Conservation (phyloP, 768 basidiomycete genomes). For the Gyrodon lividus region DNA sequence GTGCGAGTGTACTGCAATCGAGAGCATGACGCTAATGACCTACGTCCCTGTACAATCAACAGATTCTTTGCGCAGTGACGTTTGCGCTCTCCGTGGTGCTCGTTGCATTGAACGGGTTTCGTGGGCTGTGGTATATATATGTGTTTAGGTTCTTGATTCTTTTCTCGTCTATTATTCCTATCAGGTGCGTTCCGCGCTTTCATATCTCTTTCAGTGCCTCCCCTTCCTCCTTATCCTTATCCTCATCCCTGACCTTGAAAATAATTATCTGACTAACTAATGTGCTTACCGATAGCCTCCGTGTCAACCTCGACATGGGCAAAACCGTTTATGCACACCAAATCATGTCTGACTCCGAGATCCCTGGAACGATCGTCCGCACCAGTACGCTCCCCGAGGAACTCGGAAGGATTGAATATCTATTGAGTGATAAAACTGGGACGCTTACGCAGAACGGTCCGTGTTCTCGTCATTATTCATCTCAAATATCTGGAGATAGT, state of each 20-base stretch:
- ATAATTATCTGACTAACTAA: slow-evolving; percentile 2
- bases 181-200: slow-evolving; percentile 63
- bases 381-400: slow-evolving; percentile 98
- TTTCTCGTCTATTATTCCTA: slow-evolving; percentile 98
- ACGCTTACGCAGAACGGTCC: slow-evolving; percentile 95
- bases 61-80: slow-evolving; percentile 95
- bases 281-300: slow-evolving; percentile 54
- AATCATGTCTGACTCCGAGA: slow-evolving; percentile 91
- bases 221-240: neutral
- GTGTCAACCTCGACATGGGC: slow-evolving; percentile 99
- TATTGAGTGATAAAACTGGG: slow-evolving; percentile 97
- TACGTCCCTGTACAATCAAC: neutral
- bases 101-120: slow-evolving; percentile 94
- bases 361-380: slow-evolving; percentile 92
- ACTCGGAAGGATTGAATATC: slow-evolving; percentile 90
- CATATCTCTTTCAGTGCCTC: neutral
- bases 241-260: neutral
- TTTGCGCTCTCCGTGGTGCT: slow-evolving; percentile 88
- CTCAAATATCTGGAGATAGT: neutral
- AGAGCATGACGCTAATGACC: neutral
- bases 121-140: slow-evolving; percentile 94
- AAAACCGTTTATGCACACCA: slow-evolving; percentile 97
- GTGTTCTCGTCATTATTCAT: slow-evolving; percentile 15
- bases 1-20: neutral
- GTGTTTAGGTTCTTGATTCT: slow-evolving; percentile 95